These are phyloP conservation scores for Tricholoma flavovirens DNA, from an alignment of 768 basidiomycete species.

Conservation along the genomic window DNA sequence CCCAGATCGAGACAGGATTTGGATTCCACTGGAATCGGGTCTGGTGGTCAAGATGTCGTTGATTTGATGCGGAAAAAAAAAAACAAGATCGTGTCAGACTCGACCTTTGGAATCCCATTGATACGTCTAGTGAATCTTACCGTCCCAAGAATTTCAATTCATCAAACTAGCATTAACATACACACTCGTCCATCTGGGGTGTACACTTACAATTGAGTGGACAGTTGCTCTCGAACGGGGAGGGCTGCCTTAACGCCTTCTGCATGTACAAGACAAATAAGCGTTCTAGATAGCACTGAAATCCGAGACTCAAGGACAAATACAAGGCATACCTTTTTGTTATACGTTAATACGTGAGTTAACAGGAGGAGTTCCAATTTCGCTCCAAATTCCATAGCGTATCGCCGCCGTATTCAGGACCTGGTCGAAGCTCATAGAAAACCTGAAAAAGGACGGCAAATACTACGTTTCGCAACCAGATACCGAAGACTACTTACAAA, in stretches of 20 bases:
- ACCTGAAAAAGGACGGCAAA: slow-evolving; percentile 26
- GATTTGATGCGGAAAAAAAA: slow-evolving; percentile 69
- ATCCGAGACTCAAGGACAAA: slow-evolving; percentile 68
- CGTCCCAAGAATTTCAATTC: slow-evolving; percentile 20
- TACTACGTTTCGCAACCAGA: neutral
- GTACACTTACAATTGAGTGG: slow-evolving; percentile 80
- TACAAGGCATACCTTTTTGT: slow-evolving; percentile 67
- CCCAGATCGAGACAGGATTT: slow-evolving; percentile 82
- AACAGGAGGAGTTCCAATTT: neutral
- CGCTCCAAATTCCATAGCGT: slow-evolving; percentile 80
- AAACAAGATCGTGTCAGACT: slow-evolving; percentile 66
- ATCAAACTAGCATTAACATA: slow-evolving; percentile 31
- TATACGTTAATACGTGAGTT: neutral
- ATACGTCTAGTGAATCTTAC: slow-evolving; percentile 79
- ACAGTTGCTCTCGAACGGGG: slow-evolving; percentile 64
- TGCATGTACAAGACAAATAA: slow-evolving; percentile 66
- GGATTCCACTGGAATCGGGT: slow-evolving; percentile 74
- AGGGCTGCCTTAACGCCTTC: slow-evolving; percentile 65
- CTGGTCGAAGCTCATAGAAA: slow-evolving; percentile 75
- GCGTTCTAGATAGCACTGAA: slow-evolving; percentile 74
- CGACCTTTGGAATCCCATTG: slow-evolving; percentile 70
- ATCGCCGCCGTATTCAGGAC: slow-evolving; percentile 70
- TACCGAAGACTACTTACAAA: slow-evolving; percentile 21
- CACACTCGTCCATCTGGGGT: slow-evolving; percentile 82
- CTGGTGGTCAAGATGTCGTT: slow-evolving; percentile 63